Conservation (phyloP, 176 grass and related monocot genomes). For the Bolboschoenus planiculmis region DNA sequence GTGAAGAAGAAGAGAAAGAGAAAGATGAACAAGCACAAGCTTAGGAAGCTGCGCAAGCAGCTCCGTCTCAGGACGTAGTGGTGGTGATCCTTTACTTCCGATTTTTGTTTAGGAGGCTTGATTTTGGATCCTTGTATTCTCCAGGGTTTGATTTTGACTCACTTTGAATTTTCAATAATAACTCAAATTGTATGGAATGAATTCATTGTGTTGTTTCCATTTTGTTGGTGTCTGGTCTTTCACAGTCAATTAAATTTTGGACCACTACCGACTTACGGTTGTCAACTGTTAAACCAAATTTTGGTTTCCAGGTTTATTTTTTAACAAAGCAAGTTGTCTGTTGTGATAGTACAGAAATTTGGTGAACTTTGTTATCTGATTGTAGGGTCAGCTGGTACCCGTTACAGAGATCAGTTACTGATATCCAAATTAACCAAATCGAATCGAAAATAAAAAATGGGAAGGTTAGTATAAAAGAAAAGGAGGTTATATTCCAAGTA, state of each 20-base stretch:
- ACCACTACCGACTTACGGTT: not conserved
- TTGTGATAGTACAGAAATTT: not conserved
- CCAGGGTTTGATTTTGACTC: not conserved
- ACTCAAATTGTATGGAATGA: not conserved
- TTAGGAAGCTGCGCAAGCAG: slow-evolving; percentile 65
- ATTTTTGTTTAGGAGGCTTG: not conserved
- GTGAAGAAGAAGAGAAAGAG: slow-evolving; percentile 99
- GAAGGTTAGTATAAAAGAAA: not conserved
- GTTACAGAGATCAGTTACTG: not conserved
- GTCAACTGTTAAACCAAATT: not conserved
- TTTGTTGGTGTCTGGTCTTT: not conserved
- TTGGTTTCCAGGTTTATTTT: not conserved
- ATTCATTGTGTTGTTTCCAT: not conserved
- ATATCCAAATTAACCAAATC: not conserved
- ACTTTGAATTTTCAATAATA: slow-evolving; percentile 6
- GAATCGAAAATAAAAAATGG: not conserved
- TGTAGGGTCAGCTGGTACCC: not conserved
- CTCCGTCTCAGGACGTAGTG: slow-evolving; percentile 65
- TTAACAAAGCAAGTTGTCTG: not conserved
- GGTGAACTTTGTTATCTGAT: not conserved
- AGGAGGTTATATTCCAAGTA: not conserved
- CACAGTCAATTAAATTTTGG: not conserved
- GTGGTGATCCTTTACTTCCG: not conserved
- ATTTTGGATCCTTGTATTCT: not conserved
- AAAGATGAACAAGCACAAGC: slow-evolving; percentile 99